These are phyloP conservation scores for Aphanomyces stellatus DNA, from an alignment of 352 stramenopile species.

Conservation along the genomic window DNA sequence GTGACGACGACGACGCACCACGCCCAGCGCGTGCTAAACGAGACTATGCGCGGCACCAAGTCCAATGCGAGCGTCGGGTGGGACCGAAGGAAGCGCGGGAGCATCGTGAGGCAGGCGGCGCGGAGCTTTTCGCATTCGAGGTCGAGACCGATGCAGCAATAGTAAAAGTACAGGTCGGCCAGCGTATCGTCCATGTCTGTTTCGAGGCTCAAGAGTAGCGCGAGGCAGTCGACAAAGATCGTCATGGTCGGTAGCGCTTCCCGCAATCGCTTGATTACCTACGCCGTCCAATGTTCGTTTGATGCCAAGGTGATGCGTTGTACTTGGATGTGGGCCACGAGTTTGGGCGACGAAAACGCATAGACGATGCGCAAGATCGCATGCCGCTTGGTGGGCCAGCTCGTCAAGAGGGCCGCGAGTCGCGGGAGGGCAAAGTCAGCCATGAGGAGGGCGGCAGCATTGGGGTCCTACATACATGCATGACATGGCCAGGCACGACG, in stretches of 20 bases:
- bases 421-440: conserved; percentile 47
- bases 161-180: conserved; percentile 81
- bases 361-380: conserved; percentile 51
- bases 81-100: conserved; percentile 40
- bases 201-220: conserved; percentile 66
- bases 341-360: conserved; percentile 41
- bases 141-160: conserved; percentile 76
- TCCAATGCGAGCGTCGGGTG: conserved; percentile 41
- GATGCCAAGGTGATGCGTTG: neutral
- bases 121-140: conserved; percentile 63
- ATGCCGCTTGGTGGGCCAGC: conserved; percentile 33
- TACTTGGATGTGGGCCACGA: conserved; percentile 45
- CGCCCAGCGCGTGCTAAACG: conserved; percentile 43
- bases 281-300: neutral
- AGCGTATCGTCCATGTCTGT: conserved; percentile 55
- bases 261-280: conserved; percentile 66
- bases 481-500: neutral
- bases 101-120: conserved; percentile 69
- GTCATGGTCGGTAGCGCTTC: conserved; percentile 49
- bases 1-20: conserved; percentile 18
- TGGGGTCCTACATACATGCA: conserved; percentile 25
- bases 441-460: conserved; percentile 37
- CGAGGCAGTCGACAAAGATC: conserved; percentile 65
- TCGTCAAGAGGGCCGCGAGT: conserved; percentile 27
- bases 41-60: conserved; percentile 51